Base-by-base conservation (phyloP, 179 eudicot species). In the Sideroxylon spinosum region DNA sequence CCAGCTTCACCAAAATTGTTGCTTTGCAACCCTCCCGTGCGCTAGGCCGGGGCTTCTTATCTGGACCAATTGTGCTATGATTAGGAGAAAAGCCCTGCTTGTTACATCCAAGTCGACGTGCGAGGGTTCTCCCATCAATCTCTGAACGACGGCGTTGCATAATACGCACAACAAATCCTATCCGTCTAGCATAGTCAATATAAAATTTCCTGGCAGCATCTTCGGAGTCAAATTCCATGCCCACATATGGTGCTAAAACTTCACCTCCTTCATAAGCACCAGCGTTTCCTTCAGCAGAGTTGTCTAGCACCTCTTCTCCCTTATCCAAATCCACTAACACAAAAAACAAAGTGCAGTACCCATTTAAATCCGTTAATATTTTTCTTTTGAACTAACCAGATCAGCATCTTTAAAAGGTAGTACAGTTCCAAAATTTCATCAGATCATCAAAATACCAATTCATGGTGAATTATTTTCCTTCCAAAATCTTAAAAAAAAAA, bases 1-100 rank as follows among this genome's bases (percentile, higher is more conserved):
- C 87, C 59, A 71, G 1, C 76, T 82, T 85, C 52, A 85, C 79
- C 80, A 81, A 52, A 76, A 85, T 80, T 71, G 75, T 85, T 11
- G 87, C 87, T 61, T 77, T 82, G 52, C 87, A 85, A 4, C 85
- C 85, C 62, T 77, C 85, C 23, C 87, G 66, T 14, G 78, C 78
- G 64, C 44, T 68, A 56, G 78, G 68, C n/a, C 78, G 64, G 70
- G 81, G 78, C 60, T 76, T 76, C 60, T 63, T 76, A 64, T 63
- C 78, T 1, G 78, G 78, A 49, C 71, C 78, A 49, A 64, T 19
- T 25, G 71, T 28, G 61, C 71, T 71, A 25, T 63, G 66, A 64
- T 64, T 76, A 50, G 78, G 78, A 65, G 78, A 76, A 64, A 49
- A 76, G 1, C 78, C 78, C 48, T 76, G 78, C 71, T 76, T 76